Evolutionary conservation across 202 grass and related monocot species (phyloP), one percentile per base, ranked within the genome.

Genomic region (Panicum virgatum): DNA sequence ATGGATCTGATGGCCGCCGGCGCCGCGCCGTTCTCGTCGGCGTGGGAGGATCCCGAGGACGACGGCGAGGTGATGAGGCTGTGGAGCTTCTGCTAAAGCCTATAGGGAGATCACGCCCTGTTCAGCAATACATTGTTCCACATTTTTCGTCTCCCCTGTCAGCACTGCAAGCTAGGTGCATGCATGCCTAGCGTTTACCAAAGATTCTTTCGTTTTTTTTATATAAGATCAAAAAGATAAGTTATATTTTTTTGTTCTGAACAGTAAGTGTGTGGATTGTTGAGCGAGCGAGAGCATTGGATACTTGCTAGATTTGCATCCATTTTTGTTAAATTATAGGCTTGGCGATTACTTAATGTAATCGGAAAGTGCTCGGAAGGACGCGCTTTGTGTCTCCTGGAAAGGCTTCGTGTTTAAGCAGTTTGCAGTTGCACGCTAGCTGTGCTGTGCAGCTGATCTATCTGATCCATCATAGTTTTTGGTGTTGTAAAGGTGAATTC

Each of bases 1-100:
- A 69, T 85, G 73, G 89, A 91, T 88, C 61, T 85, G 18, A 39
- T 90, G 63, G 57, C 42, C 27, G 59, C 25, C 32, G 34, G 73
- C 25, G 68, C 60, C 50, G 66, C 67, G 29, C 67, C 89, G 22
- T 78, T 82, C 78, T 75, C 72, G 3, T 70, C 65, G 50, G 6
- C 72, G 62, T 88, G 82, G 89, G 89, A 91, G 73, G 89, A 91
- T 11, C 82, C 85, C 61, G 89, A 91, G 67, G 89, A 91, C 73
- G 89, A 90, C 64, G 89, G 85, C 42, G 86, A 91, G 51, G 3
- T 89, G 22, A 88, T 88, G 67, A 81, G 82, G 73, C 61, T 91
- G 12, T 91, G 89, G 89, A 91, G 78, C 79, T 91, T 91, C 82
- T 91, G 82, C 81, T 90, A 74, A 84, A 79, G 23, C 23, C 53